A percentile compares a stretch with the other conserved stretches of the same genome.
phyloP scores from a whole-genome alignment of 805 yeast genomes.

The Candida yuanshanica region DNA sequence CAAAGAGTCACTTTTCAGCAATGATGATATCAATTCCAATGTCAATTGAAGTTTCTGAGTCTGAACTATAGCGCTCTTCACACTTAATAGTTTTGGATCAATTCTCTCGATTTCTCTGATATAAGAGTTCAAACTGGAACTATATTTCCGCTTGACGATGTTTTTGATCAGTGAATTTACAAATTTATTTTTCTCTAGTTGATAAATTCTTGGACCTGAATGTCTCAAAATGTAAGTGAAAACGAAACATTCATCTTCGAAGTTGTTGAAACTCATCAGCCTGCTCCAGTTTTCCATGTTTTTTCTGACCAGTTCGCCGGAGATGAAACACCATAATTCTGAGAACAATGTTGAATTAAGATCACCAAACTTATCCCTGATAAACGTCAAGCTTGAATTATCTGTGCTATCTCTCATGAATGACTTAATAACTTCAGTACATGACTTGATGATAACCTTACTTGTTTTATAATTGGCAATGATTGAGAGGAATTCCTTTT shows the following conservation, averaged over 20 bases:
- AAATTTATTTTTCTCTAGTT: constrained; percentile 15
- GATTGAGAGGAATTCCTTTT: constrained; percentile 6
- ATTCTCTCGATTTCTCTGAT: constrained; percentile 14
- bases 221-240: constrained; percentile 16
- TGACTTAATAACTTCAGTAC: constrained; percentile 3
- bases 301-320: constrained; percentile 10
- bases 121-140: constrained; percentile 13
- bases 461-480: constrained; percentile 8
- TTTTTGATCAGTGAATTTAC: constrained; percentile 12
- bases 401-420: constrained; percentile 1
- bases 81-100: constrained; percentile 13
- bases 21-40: constrained; percentile 10
- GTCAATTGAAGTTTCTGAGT: constrained; percentile 18
- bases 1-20: constrained; percentile 10
- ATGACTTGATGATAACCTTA: constrained; percentile 6
- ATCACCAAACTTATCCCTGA: constrained; percentile 11
- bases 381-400: constrained; percentile 2
- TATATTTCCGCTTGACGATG: constrained; percentile 8
- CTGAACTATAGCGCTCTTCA: constrained; percentile 13
- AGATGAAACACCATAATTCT: constrained; percentile 19
- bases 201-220: constrained; percentile 12
- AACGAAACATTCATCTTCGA: constrained; percentile 19
- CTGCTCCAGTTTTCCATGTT: constrained; percentile 21
- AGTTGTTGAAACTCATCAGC: constrained; percentile 16
- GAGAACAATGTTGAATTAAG: constrained; percentile 16